Evolutionary conservation across 192 early-diverging fungal species (phyloP), one percentile per base, ranked within the genome.

Genomic region (Geranomyces variabilis): DNA sequence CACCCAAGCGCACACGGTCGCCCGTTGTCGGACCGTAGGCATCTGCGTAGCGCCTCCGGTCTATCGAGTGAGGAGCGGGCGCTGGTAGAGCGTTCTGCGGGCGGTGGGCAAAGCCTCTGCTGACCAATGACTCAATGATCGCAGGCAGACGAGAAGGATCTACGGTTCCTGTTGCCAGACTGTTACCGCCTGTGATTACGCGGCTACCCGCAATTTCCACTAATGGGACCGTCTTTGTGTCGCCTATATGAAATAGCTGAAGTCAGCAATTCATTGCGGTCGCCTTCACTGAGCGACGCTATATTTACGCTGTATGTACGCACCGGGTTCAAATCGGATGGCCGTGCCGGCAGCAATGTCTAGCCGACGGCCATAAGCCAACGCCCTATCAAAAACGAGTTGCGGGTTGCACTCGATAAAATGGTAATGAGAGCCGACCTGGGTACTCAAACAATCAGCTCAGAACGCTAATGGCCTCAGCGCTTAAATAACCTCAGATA

Each of bases 361-460:
- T 14, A 99, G 81, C 15, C 94, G 84, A 60, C 86, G 83, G 1
- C 95, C 96, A 73, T 96, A 97, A 1, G 94, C 87, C 2, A 90
- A 71, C 0, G 70, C 75, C 15, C 96, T 90, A 81, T 97, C 94
- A 83, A 99, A 96, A 59, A 75, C 64, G 19, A 98, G 81, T 30
- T 68, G 62, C 9, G 89, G 82, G 76, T 98, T 98, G 41, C 91
- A 84, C 78, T 99, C 96, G 63, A 96, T 93, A 73, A 99, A 93
- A 71, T 99, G 96, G 78, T 91, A 99, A 81, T 99, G 96, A 7
- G 93, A 94, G 14, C 96, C 96, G 46, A 98, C 89, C 90, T 91
- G 63, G 6, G 17, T 31, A 13, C 7, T 56, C 14, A 17, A 41
- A 41, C 33, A 21, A 51, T 46, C 33, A 43, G 9, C 13, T 47